Evolutionary conservation across 2,329 filamentous ascomycete species (phyloP), one percentile per base, ranked within the genome.

Genomic region (Aspergillus phoenicis): DNA sequence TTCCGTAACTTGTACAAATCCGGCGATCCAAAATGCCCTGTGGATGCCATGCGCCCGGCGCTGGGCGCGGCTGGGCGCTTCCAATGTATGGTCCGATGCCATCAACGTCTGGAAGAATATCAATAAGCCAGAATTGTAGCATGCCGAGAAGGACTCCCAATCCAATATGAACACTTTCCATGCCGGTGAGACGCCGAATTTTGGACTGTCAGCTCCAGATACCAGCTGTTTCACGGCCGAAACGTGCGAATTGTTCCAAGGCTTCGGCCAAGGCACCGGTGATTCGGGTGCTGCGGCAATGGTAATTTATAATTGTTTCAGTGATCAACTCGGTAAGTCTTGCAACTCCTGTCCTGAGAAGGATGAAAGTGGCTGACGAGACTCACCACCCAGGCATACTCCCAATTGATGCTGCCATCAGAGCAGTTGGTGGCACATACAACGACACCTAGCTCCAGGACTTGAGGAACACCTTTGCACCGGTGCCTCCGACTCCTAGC

Each of bases 1-100:
- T 38, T 52, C 28, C 17, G 13, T 59, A 6, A 59, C 57, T 11
- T 59, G 57, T 38, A 13, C 48, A 39, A 49, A 59, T 47, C 57
- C 57, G 15, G 57, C 57, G 20, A 43, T 59, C 0, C 57, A 59
- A 30, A 49, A 52, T 45, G 57, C 38, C 15, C 26, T 59, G 49
- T 51, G 41, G 26, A 51, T 59, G 49, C 49, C 57, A 3, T 59
- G 48, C 26, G 49, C 49, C 28, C 33, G 47, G 48, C 57, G 57
- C 48, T 59, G 57, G 57, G 26, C 49, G 48, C 28, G 47, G 49
- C 48, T 59, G 15, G 57, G 53, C 57, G 49, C 48, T 36, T 51
- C 49, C 10, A 38, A 48, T 45, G 57, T 49, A 15, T 59, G 57
- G 57, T 51, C 57, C 38, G 57, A 59, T 38, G 49, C 57, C 0